Base-by-base conservation (phyloP, 257 asterid species). In the Leonotis leonurus region DNA sequence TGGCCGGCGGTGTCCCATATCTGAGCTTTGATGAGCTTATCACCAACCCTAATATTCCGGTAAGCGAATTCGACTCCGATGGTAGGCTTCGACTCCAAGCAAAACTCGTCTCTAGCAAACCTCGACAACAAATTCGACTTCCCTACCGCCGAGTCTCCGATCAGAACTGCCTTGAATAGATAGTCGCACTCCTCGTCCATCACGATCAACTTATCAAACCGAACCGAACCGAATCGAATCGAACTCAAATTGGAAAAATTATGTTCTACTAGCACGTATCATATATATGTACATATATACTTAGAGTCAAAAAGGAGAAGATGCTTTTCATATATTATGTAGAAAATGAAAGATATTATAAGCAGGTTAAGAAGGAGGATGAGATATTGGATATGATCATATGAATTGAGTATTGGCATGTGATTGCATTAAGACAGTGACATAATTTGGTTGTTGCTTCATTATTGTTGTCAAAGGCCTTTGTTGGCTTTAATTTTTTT, bases 1-100 rank as follows among this genome's bases (percentile, higher is more conserved):
- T 89, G 96, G 53, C 97, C 97, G 11, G 97, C 97, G 3, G 97
- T 89, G 35, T 89, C 97, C 97, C 97, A 89, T 68, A 89, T 81
- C 76, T 89, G 97, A 60, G 97, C 95, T 74, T 89, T 89, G 87
- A 89, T 62, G 60, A 81, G 77, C 76, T 89, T 89, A 69, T 81
- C 94, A 6, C 81, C 94, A 1, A 89, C 81, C 56, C 76, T 71
- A 11, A 89, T 73, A 77, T 75, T 84, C 76, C 85, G 76, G 43
- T 86, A 85, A 49, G 97, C 94, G 56, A 89, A 89, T 50, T 89
- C 95, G 54, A 89, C 97, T 0, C 97, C 97, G 5, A 89, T 89
- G 2, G 97, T 89, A 0, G 97, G 97, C 64, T 86, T 89, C 6
- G 97, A 89, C 24, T 89, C 97, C 58, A 89, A 52, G 11, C 72